Percentiles rank a stretch among this genome's conserved stretches.
These are phyloP conservation scores for Yamadazyma atmosphaerica DNA, from an alignment of 1,139 yeast species.

Conservation along the genomic window DNA sequence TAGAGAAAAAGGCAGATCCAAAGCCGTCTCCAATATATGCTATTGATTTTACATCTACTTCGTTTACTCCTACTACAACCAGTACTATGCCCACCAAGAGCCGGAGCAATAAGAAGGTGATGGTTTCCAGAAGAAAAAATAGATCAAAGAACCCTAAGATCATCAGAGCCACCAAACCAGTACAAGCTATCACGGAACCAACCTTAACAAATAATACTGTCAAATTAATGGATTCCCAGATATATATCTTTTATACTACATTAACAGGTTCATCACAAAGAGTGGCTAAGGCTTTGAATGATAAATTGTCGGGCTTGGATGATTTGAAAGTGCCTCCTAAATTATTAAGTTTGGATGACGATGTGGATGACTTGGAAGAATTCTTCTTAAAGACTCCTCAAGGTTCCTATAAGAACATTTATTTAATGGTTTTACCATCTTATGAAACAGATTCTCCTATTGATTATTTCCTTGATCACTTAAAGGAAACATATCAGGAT, in stretches of 20 bases:
- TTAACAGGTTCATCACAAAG: constrained; percentile 80
- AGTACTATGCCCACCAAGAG: constrained; percentile 15
- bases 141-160: constrained; percentile 37
- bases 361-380: constrained; percentile 80
- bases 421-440: constrained; percentile 79
- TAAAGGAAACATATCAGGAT: constrained; percentile 79
- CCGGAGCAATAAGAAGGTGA: constrained; percentile 5
- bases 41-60: constrained; percentile 45
- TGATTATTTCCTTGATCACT: constrained; percentile 80
- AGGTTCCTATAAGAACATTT: constrained; percentile 46
- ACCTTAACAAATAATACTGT: constrained; percentile 32
- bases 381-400: constrained; percentile 69
- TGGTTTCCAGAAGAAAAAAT: constrained; percentile 22
- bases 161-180: constrained; percentile 38
- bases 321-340: constrained; percentile 48
- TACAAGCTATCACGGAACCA: constrained; percentile 18
- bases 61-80: constrained; percentile 27
- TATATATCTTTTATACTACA: constrained; percentile 77
- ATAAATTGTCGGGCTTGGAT: constrained; percentile 30
- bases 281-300: constrained; percentile 55
- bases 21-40: constrained; percentile 38
- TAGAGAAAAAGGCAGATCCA: background rate
- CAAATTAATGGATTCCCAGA: constrained; percentile 42
- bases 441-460: constrained; percentile 92
- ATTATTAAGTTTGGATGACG: constrained; percentile 71